Evolutionary conservation across 108 stramenopile species (phyloP).

Genomic region (Cyclotella choctawhatcheeana): DNA sequence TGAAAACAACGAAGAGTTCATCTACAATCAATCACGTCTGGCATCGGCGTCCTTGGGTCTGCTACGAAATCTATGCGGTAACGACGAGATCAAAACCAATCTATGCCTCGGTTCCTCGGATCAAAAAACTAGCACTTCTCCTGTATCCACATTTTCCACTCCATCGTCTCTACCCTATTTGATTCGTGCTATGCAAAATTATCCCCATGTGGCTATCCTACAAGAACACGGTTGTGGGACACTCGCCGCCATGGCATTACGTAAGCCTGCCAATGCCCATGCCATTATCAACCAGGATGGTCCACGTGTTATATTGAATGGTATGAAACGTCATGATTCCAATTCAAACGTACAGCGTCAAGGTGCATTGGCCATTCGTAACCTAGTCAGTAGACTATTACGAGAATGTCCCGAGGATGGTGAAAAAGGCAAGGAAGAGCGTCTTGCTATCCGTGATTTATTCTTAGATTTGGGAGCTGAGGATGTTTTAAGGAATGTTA

Average conservation of each 20-base stretch:
- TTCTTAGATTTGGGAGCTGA: conserved; percentile 82
- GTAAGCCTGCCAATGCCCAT: conserved; percentile 77
- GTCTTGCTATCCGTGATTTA: conserved; percentile 44
- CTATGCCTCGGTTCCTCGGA: conserved; percentile 60
- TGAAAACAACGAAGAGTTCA: background rate
- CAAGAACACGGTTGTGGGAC: conserved; percentile 90
- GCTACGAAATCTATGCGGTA: conserved; percentile 85
- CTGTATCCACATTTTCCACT: conserved; percentile 40
- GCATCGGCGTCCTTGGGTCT: conserved; percentile 68
- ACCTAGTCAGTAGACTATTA: conserved; percentile 76
- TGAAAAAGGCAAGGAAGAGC: conserved; percentile 19
- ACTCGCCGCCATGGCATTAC: conserved; percentile 86
- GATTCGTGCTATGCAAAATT: conserved; percentile 57
- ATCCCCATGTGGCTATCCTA: conserved; percentile 35
- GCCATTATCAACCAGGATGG: conserved; percentile 58
- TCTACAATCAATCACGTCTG: conserved; percentile 16
- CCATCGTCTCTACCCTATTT: conserved; percentile 35
- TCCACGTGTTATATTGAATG: conserved; percentile 57
- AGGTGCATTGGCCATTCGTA: conserved; percentile 84
- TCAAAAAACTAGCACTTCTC: too few relatives aligned
- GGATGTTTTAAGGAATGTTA: conserved; percentile 67
- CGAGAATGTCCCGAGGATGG: conserved; percentile 13
- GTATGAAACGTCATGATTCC: conserved; percentile 72
- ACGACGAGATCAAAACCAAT: conserved; percentile 88
- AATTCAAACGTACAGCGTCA: conserved; percentile 79